Evolutionary conservation across 2,329 filamentous ascomycete genomes (phyloP).

Genomic region (Hirsutella rhossiliensis): DNA sequence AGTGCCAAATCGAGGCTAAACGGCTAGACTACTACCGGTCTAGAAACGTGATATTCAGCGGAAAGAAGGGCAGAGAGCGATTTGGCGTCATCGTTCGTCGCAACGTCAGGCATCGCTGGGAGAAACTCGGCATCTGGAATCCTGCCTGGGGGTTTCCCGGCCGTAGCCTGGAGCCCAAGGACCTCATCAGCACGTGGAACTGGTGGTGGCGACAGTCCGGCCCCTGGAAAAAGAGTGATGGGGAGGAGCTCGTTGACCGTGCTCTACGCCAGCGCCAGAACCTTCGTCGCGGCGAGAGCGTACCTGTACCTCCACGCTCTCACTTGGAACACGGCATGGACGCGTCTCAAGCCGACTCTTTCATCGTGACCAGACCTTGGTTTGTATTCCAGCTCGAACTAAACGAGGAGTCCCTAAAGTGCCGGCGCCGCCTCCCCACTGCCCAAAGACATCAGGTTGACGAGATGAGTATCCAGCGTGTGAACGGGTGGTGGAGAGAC

Average conservation of each 20-base stretch:
- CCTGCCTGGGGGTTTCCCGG: constrained; percentile 1
- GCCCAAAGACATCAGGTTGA: neutral
- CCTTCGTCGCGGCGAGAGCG: neutral
- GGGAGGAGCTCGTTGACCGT: neutral
- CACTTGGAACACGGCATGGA: neutral
- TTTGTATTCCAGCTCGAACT: neutral
- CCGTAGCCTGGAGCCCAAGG: neutral
- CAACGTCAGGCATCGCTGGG: constrained; percentile 1
- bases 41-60: neutral
- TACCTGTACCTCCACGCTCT: neutral
- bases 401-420: neutral
- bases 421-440: too few relatives aligned
- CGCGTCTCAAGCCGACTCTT: neutral
- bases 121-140: constrained; percentile 3
- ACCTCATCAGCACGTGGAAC: neutral
- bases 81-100: constrained; percentile 1
- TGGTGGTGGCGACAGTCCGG: neutral
- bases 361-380: neutral
- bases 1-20: neutral
- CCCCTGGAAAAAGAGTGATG: neutral
- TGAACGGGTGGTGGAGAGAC: neutral
- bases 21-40: neutral
- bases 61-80: neutral
- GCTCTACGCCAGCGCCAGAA: constrained; percentile 1
- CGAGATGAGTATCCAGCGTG: neutral